phyloP scores from a whole-genome alignment of 495 filamentous ascomycete species.

The Aspergillus conjunctus region DNA sequence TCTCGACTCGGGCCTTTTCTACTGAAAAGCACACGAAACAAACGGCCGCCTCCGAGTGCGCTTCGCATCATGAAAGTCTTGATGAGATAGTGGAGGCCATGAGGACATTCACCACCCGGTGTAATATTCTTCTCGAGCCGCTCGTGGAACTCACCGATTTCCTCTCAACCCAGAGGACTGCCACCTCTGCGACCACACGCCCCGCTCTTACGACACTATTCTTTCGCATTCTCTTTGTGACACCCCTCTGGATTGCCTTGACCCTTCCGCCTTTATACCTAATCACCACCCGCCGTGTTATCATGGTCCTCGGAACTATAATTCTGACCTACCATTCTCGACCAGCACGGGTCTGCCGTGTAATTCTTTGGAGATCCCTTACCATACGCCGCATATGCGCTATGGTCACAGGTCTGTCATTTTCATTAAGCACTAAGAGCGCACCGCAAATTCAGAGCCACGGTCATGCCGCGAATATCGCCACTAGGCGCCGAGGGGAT shows the following conservation, averaged over 20 bases:
- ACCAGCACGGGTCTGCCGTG: slow-evolving; percentile 79
- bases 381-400: slow-evolving; percentile 65
- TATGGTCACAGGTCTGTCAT: slow-evolving; percentile 76
- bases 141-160: slow-evolving; percentile 87
- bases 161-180: slow-evolving; percentile 85
- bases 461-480: slow-evolving; percentile 47
- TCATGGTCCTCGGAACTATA: slow-evolving; percentile 77
- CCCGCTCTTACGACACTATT: slow-evolving; percentile 91
- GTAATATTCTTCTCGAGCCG: slow-evolving; percentile 89
- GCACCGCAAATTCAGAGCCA: slow-evolving; percentile 42
- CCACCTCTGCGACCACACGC: slow-evolving; percentile 87
- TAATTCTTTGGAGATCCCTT: slow-evolving; percentile 87
- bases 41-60: slow-evolving; percentile 57
- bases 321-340: slow-evolving; percentile 88
- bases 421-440: slow-evolving; percentile 48
- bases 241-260: slow-evolving; percentile 81
- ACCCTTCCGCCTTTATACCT: slow-evolving; percentile 81
- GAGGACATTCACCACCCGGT: slow-evolving; percentile 81
- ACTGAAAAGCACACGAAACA: slow-evolving; percentile 59
- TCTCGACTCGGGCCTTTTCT: slow-evolving; percentile 82
- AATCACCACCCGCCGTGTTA: slow-evolving; percentile 82
- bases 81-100: slow-evolving; percentile 96
- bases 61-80: slow-evolving; percentile 76
- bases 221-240: slow-evolving; percentile 82
- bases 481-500: slow-evolving; percentile 55